These are phyloP conservation scores for Microsporum audouinii DNA, from an alignment of 2,329 filamentous ascomycete genomes.

Conservation along the genomic window DNA sequence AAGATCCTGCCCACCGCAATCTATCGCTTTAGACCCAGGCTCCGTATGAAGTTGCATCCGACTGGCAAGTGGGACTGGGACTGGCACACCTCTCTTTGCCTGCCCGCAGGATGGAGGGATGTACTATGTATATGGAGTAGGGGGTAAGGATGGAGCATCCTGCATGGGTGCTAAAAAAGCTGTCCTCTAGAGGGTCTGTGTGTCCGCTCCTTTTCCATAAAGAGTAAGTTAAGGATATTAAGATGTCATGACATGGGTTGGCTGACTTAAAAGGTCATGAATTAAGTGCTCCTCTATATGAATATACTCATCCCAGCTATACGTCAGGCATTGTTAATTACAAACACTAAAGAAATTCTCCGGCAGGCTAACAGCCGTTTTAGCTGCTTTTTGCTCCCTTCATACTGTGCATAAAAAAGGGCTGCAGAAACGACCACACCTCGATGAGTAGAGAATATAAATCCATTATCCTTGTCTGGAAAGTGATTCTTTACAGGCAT, in stretches of 20 bases:
- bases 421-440: background rate
- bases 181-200: conserved; percentile 1
- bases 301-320: background rate
- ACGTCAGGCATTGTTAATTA: conserved; percentile 1
- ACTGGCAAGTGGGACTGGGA: background rate
- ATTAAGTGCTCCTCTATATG: background rate
- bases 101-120: background rate
- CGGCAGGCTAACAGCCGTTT: conserved; percentile 3
- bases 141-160: background rate
- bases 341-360: conserved; percentile 3
- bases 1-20: background rate
- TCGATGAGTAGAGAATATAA: background rate
- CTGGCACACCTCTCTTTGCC: background rate
- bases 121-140: background rate
- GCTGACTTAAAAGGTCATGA: background rate
- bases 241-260: background rate
- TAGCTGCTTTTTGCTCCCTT: background rate
- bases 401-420: background rate
- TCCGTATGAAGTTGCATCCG: conserved; percentile 4
- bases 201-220: background rate
- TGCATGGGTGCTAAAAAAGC: background rate
- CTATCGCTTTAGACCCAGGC: background rate
- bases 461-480: background rate
- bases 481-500: background rate
- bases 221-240: background rate